A percentile compares a stretch with the other conserved stretches of the same genome.
Evolutionary conservation across 1,284 basidiomycete species (phyloP).

Genomic region (Sanghuangporus sanghuang): DNA sequence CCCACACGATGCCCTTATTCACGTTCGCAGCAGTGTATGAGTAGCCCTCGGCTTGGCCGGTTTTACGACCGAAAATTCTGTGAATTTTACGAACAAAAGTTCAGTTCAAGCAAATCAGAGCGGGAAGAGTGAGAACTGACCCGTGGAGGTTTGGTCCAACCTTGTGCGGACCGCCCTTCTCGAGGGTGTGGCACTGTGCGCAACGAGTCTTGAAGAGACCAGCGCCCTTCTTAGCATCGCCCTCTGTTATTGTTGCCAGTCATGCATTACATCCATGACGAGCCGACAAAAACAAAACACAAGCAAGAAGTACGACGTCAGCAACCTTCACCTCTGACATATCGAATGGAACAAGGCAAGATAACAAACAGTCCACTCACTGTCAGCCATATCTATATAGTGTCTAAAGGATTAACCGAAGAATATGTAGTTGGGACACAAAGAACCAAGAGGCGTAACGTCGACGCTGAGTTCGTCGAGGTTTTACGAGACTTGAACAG

Average conservation of each 20-base stretch:
- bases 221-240: constrained; percentile 87
- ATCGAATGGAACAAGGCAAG: too few species aligned
- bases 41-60: constrained; percentile 84
- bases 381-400: constrained; percentile 12
- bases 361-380: background rate
- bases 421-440: background rate
- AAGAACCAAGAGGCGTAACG: background rate
- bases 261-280: background rate
- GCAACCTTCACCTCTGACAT: too few species aligned
- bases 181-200: constrained; percentile 95
- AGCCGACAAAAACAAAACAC: background rate
- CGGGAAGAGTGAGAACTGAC: constrained; percentile 38
- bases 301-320: background rate
- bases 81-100: background rate
- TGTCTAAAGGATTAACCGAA: background rate
- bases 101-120: background rate
- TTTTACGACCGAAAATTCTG: constrained; percentile 82
- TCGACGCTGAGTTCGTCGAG: background rate
- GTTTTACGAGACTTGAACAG: background rate
- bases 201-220: constrained; percentile 95
- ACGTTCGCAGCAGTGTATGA: constrained; percentile 95
- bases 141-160: constrained; percentile 95
- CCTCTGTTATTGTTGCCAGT: constrained; percentile 33
- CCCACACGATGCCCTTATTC: constrained; percentile 91
- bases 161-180: constrained; percentile 78